These are phyloP conservation scores for Fusarium solani-melongenae DNA, from an alignment of 2,329 filamentous ascomycete species.

Conservation along the genomic window DNA sequence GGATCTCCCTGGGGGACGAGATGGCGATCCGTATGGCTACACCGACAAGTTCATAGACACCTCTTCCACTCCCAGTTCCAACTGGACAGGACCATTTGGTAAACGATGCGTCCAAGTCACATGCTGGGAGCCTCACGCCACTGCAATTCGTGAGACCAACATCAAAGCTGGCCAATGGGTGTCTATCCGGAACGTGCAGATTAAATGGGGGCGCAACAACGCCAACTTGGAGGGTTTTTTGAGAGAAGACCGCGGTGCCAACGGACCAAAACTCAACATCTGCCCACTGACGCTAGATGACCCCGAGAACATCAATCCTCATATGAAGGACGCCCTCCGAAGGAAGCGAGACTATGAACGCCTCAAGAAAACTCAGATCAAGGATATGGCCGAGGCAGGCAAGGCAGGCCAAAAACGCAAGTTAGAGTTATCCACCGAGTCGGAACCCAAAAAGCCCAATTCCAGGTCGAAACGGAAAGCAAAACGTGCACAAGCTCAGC, in stretches of 20 bases:
- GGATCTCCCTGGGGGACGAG: slow-evolving; percentile 48
- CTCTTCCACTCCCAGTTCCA: slow-evolving; percentile 20
- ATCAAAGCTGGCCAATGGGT: slow-evolving; percentile 73
- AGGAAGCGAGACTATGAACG: slow-evolving; percentile 75
- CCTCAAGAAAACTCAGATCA: slow-evolving; percentile 53
- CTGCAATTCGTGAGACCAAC: slow-evolving; percentile 61
- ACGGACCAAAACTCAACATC: slow-evolving; percentile 66
- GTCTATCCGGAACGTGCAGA: slow-evolving; percentile 76
- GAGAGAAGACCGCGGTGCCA: slow-evolving; percentile 65
- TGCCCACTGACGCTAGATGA: slow-evolving; percentile 56
- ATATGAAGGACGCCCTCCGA: slow-evolving; percentile 67
- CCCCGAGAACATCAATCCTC: slow-evolving; percentile 56
- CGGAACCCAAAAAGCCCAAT: slow-evolving; percentile 42
- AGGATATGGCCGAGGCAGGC: slow-evolving; percentile 51
- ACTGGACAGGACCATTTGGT: slow-evolving; percentile 82
- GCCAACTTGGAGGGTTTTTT: slow-evolving; percentile 77
- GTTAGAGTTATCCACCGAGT: slow-evolving; percentile 39
- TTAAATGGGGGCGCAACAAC: slow-evolving; percentile 66
- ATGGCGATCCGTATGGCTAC: slow-evolving; percentile 70
- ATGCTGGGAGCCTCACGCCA: slow-evolving; percentile 75
- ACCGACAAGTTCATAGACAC: slow-evolving; percentile 44
- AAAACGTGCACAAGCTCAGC: slow-evolving; percentile 27
- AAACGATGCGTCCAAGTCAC: slow-evolving; percentile 77
- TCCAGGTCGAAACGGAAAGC: slow-evolving; percentile 38
- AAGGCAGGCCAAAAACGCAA: slow-evolving; percentile 54